Evolutionary conservation across 192 early-diverging fungal genomes (phyloP), one percentile per base, ranked within the genome.

Genomic region (Phycomyces nitens): DNA sequence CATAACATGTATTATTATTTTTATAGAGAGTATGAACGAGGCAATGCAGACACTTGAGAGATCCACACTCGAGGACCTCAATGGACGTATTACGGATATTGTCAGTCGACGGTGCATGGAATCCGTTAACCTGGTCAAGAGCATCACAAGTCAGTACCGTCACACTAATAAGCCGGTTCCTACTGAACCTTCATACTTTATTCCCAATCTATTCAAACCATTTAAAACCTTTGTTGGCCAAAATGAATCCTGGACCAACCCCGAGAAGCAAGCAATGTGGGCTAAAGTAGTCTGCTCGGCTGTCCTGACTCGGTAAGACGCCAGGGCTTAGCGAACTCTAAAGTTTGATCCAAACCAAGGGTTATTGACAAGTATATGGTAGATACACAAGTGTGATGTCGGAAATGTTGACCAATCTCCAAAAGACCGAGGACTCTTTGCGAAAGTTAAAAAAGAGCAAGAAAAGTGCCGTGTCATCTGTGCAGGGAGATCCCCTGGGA

Each of bases 71-170:
- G 75, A 78, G 4, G 73, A 79, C 23, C 41, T 81, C 1, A 66
- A 76, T 38, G 58, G 60, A 14, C 56, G 65, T 18, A 72, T 83
- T 11, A 78, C 74, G 10, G 64, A 56, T 1, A 53, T 77, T 29
- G 58, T 85, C 8, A 81, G 72, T 39, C 71, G 65, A 6, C 75
- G 78, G 4, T 85, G 83, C 68, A 64, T 75, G 21, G 77, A 83
- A 47, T 60, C 60, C 5, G 56, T 81, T 22, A 62, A 65, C 18
- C 73, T 71, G 18, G 67, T 82, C 10, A 66, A 69, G 44, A 64
- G 56, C 16, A 74, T 85, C 43, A 72, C 55, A 11, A 53, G 59
- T 27, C 72, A 78, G 38, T 75, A 73, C 43, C 52, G 78, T 22
- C 69, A 78, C 38, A 71, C 77, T 15, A 80, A 80, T 52, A 70